Evolutionary conservation across 73 alveolate species (phyloP).

Genomic region (Paramecium biaurelia): DNA sequence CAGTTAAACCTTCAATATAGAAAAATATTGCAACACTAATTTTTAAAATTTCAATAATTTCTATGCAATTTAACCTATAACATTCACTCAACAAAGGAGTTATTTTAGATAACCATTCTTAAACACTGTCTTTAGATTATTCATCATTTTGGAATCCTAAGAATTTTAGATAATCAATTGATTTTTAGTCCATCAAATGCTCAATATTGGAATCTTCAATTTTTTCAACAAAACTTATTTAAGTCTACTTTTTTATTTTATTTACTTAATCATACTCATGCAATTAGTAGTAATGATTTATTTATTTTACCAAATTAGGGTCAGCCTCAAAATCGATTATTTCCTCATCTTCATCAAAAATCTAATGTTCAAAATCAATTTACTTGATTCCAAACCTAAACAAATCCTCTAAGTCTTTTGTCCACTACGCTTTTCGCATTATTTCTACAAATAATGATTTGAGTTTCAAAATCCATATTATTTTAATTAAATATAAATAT

Average conservation of each 20-base stretch:
- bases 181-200: not conserved
- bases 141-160: not conserved
- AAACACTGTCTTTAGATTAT: not conserved
- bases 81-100: not conserved
- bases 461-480: not conserved
- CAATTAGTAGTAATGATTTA: not conserved
- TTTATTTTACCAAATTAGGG: not conserved
- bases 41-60: not conserved
- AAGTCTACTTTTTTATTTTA: not conserved
- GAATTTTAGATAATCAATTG: not conserved
- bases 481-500: not conserved
- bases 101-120: not conserved
- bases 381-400: not conserved
- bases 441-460: not conserved
- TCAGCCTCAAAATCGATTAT: not conserved
- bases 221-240: not conserved
- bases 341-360: not conserved
- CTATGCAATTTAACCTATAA: not conserved
- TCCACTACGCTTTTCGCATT: not conserved
- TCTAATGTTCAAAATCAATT: not conserved
- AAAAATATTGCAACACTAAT: constrained; percentile 32
- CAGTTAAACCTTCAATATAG: not conserved
- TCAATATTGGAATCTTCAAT: not conserved
- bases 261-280: constrained; percentile 6
- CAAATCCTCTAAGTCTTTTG: not conserved